Conservation (phyloP, 78 protist genomes). For the Pigoraptor vietnamica region DNA sequence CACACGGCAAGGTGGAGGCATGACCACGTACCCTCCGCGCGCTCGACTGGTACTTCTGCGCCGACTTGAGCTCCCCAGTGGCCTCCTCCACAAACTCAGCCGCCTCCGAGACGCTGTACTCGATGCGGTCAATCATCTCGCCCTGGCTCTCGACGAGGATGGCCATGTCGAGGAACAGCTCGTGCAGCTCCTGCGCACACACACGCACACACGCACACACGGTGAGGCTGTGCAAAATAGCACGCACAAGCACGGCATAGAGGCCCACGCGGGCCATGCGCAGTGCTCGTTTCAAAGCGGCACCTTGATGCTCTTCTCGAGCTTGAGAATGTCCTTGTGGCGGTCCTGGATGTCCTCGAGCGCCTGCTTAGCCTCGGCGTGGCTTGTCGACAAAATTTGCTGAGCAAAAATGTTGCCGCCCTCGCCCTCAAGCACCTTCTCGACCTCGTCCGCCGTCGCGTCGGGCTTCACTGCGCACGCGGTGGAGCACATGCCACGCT, state of each 20-base stretch:
- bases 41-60: constrained; percentile 39
- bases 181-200: constrained; percentile 53
- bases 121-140: constrained; percentile 64
- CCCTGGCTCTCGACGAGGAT: constrained; percentile 58
- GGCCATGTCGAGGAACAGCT: constrained; percentile 66
- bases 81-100: constrained; percentile 45
- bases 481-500: too few species aligned
- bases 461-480: too few species aligned
- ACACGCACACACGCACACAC: neutral
- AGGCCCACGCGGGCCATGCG: neutral
- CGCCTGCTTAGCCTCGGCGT: neutral
- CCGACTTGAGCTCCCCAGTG: constrained; percentile 50
- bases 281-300: too few species aligned
- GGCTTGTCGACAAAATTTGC: too few species aligned
- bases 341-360: constrained; percentile 49
- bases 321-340: constrained; percentile 56
- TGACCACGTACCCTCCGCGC: constrained; percentile 14
- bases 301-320: constrained; percentile 34
- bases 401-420: too few species aligned
- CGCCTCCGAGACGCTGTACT: constrained; percentile 48
- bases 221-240: constrained; percentile 16
- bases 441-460: too few species aligned
- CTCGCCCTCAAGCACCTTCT: too few species aligned
- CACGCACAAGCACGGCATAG: neutral
- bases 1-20: too few species aligned